Evolutionary conservation across 2,329 filamentous ascomycete genomes (phyloP).

Genomic region (Monosporascus ibericus): DNA sequence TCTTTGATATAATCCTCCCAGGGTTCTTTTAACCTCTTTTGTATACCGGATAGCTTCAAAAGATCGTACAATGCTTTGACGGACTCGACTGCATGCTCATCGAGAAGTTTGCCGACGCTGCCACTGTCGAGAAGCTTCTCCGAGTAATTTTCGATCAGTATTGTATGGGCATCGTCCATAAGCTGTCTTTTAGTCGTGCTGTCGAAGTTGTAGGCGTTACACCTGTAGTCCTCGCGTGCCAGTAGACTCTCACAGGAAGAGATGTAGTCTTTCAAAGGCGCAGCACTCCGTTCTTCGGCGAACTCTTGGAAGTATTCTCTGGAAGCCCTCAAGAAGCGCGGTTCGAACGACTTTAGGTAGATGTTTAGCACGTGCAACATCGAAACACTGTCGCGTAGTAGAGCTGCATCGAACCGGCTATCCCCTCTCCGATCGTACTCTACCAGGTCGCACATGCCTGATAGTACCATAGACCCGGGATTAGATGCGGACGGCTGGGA

Average conservation of each 20-base stretch:
- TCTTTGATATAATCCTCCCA: conserved; percentile 76
- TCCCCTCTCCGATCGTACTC: conserved; percentile 60
- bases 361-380: conserved; percentile 83
- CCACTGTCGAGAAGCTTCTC: conserved; percentile 58
- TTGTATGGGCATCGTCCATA: conserved; percentile 64
- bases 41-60: conserved; percentile 64
- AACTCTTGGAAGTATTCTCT: conserved; percentile 63
- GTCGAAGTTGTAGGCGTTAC: conserved; percentile 76
- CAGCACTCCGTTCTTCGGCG: conserved; percentile 58
- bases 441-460: conserved; percentile 71
- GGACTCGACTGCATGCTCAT: conserved; percentile 61
- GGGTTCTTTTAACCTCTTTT: conserved; percentile 61
- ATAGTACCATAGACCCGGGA: conserved; percentile 33
- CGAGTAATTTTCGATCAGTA: conserved; percentile 64
- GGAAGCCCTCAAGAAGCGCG: conserved; percentile 62
- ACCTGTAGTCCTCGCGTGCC: conserved; percentile 65
- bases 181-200: conserved; percentile 74
- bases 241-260: conserved; percentile 63
- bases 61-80: conserved; percentile 74
- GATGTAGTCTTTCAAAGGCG: conserved; percentile 70
- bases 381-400: conserved; percentile 70
- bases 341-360: conserved; percentile 76
- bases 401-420: conserved; percentile 49
- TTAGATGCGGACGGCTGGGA: conserved; percentile 17
- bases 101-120: conserved; percentile 67